Conservation (phyloP, 805 yeast genomes). For the Myxozyma monticola region DNA sequence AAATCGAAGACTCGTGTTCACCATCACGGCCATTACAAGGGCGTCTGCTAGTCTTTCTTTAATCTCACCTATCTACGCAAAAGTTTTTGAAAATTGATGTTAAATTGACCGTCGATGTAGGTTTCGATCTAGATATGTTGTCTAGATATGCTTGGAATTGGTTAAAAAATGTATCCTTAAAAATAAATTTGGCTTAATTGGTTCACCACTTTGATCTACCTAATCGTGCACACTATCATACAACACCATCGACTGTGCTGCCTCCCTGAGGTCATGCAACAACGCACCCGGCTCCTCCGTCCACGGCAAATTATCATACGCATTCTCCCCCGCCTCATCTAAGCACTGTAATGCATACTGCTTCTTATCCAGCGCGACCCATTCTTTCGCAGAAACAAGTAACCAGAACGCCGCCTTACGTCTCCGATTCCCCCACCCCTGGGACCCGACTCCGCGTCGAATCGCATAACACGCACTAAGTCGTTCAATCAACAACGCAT, state of each 20-base stretch:
- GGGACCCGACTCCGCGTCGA: slow-evolving; percentile 25
- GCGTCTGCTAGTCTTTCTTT: slow-evolving; percentile 22
- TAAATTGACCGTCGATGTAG: no score
- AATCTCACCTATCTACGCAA: no score
- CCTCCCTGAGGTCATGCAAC: slow-evolving; percentile 20
- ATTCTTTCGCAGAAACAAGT: slow-evolving; percentile 69
- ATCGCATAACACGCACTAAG: slow-evolving; percentile 52
- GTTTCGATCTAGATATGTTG: no score
- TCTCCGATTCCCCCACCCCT: slow-evolving; percentile 47
- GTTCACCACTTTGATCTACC: not conserved
- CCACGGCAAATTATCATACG: slow-evolving; percentile 36
- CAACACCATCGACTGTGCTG: slow-evolving; percentile 28
- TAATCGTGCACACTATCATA: slow-evolving; percentile 17
- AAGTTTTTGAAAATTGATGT: no score
- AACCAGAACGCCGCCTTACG: slow-evolving; percentile 80
- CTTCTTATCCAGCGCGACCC: slow-evolving; percentile 47
- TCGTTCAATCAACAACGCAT: slow-evolving; percentile 55
- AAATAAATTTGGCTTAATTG: not conserved
- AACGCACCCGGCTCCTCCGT: slow-evolving; percentile 21
- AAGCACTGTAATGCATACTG: slow-evolving; percentile 38
- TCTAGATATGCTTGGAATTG: not conserved
- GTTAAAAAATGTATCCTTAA: not conserved
- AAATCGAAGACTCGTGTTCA: slow-evolving; percentile 1
- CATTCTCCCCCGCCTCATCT: slow-evolving; percentile 34
- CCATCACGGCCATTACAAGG: slow-evolving; percentile 25